Base-by-base conservation (phyloP, 2,329 filamentous ascomycete genomes). In the Sporothrix variecibatus region DNA sequence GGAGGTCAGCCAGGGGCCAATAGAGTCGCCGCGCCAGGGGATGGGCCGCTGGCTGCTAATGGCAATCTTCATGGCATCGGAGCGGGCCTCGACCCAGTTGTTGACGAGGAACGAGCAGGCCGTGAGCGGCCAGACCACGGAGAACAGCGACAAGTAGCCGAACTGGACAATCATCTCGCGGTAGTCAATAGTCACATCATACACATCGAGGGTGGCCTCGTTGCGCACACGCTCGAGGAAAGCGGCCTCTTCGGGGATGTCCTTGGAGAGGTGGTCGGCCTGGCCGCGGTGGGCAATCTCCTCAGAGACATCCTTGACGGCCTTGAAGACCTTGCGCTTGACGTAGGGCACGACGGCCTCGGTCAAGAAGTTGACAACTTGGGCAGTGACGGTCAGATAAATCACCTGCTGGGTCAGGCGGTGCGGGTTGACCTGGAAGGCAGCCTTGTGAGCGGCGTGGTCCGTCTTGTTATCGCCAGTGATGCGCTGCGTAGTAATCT, bases 51-150 rank as follows among this genome's bases (percentile, higher is more conserved):
- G 92, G 86, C 94, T 95, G 81, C 95, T 92, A 67, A 94, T 87
- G 73, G 94, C 94, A 78, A 98, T 97, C 82, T 99, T 99, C 84
- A 97, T 88, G 1, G 78, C 95, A 80, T 99, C 96, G 0, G 94
- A 94, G 58, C 96, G 93, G 53, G 98, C 88, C 81, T 98, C 96
- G 74, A 99, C 85, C 94, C 95, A 98, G 84, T 98, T 97, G 84
- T 98, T 98, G 82, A 96, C 85, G 15, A 98, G 85, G 84, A 98
- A 98, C 1, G 93, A 95, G 73, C 94, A 87, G 1, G 93, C 92
- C 0, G 95, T 95, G n/a, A 98, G 85, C 0, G 96, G 96, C 96
- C 96, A 99, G 72, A 97, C 91, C 2, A 96, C 93, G 0, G 94
- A 96, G 82, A 98, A 98, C 11, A 98, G 87, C 0, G 93, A 92